These are phyloP conservation scores for Dictyostelium discoideum DNA, from an alignment of 78 protist species.

Conservation along the genomic window DNA sequence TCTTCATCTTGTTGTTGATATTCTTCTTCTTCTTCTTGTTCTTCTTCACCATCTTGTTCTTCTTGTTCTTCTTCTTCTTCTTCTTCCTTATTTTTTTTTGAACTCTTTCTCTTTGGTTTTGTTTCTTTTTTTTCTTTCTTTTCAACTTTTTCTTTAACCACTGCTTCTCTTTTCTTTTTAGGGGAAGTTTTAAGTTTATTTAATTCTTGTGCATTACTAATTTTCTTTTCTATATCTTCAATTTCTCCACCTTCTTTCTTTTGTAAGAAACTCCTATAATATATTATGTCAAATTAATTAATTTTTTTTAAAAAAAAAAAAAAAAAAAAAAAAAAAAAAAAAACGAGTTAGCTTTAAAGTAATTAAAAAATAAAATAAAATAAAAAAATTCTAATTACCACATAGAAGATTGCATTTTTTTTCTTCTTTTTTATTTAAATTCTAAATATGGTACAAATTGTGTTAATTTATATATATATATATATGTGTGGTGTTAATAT, in stretches of 20 bases:
- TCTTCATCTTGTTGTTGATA: too few species aligned
- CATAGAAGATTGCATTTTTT: constrained; percentile 13
- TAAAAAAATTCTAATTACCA: background rate
- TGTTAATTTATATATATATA: background rate
- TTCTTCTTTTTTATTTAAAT: background rate
- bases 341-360: background rate
- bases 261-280: constrained; percentile 9
- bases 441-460: background rate
- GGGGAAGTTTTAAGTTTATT: background rate
- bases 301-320: background rate
- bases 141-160: background rate
- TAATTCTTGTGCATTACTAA: background rate
- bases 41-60: background rate
- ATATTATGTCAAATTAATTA: background rate
- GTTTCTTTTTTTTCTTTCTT: background rate
- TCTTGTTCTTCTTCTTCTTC: background rate
- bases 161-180: background rate
- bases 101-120: background rate
- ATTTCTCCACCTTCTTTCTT: constrained; percentile 8
- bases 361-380: too few species aligned
- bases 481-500: background rate
- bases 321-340: background rate
- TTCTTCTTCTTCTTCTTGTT: background rate
- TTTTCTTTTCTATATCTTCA: constrained; percentile 1
- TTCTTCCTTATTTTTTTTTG: background rate